Conservation (phyloP, 2,329 filamentous ascomycete species). For the Aspergillus pseudotamarii region DNA sequence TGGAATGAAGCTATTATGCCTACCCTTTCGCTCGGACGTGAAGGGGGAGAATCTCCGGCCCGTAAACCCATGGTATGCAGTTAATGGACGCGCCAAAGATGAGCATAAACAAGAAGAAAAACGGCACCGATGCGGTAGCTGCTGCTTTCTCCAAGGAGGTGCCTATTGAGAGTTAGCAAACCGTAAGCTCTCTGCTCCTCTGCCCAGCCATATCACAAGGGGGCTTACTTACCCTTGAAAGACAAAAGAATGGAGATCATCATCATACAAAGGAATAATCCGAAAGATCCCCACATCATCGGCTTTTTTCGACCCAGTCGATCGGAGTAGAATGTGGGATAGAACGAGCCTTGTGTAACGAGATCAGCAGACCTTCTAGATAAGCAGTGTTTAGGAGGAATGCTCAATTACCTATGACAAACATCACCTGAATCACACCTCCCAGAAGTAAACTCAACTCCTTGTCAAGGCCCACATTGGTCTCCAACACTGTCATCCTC, state of each 20-base stretch:
- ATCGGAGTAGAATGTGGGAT: slow-evolving; percentile 52
- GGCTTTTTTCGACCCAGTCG: slow-evolving; percentile 42
- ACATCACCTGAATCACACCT: slow-evolving; percentile 42
- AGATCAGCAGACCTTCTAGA: slow-evolving; percentile 5
- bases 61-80: slow-evolving; percentile 55
- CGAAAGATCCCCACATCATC: slow-evolving; percentile 41
- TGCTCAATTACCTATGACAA: slow-evolving; percentile 28
- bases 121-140: slow-evolving; percentile 50
- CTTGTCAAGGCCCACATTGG: slow-evolving; percentile 49
- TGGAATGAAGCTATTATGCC: slow-evolving; percentile 11
- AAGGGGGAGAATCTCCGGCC: slow-evolving; percentile 54
- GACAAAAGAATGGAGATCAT: slow-evolving; percentile 46
- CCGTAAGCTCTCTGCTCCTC: not conserved
- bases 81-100: slow-evolving; percentile 50
- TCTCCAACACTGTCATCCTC: slow-evolving; percentile 39
- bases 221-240: slow-evolving; percentile 38
- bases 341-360: slow-evolving; percentile 37
- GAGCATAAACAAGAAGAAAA: slow-evolving; percentile 53
- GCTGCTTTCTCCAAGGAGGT: slow-evolving; percentile 42
- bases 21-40: slow-evolving; percentile 54
- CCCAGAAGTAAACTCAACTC: slow-evolving; percentile 52
- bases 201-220: not conserved
- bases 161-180: slow-evolving; percentile 15
- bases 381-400: not conserved
- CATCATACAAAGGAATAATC: slow-evolving; percentile 45